Conservation (phyloP, 176 grass and related monocot genomes). For the Echinochloa phyllopogon region DNA sequence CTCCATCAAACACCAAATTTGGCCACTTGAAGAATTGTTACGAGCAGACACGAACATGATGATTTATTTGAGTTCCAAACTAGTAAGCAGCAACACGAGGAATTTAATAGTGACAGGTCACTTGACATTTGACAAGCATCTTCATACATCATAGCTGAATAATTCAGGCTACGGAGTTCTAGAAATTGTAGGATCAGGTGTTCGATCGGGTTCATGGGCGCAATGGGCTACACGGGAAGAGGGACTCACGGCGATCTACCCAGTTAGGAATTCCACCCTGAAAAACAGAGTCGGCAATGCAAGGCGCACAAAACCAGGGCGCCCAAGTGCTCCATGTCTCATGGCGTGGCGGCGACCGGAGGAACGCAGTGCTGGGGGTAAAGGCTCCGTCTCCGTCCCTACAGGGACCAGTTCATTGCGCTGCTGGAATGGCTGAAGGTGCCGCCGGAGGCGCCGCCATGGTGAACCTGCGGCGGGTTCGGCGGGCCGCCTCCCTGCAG, state of each 20-base stretch:
- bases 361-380: neutral
- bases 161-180: constrained; percentile 25
- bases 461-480: constrained; percentile 41
- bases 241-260: constrained; percentile 23
- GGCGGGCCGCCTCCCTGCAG: constrained; percentile 63
- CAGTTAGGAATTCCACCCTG: constrained; percentile 31
- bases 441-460: constrained; percentile 47
- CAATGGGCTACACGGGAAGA: constrained; percentile 26
- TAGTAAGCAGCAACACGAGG: neutral
- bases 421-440: constrained; percentile 63
- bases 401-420: constrained; percentile 81
- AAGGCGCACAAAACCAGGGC: constrained; percentile 56
- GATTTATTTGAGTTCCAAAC: neutral
- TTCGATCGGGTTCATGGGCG: constrained; percentile 47
- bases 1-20: neutral
- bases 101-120: neutral
- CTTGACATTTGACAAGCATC: constrained; percentile 29
- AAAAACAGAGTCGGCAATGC: constrained; percentile 17
- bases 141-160: constrained; percentile 9
- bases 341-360: neutral
- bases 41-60: neutral
- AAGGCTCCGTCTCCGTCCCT: neutral
- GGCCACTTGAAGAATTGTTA: neutral
- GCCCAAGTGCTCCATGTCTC: constrained; percentile 48
- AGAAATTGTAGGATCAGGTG: constrained; percentile 26